Evolutionary conservation across 306 rosid genomes (phyloP), one percentile per base, ranked within the genome.

Genomic region (Vigna reflexopilosa): DNA sequence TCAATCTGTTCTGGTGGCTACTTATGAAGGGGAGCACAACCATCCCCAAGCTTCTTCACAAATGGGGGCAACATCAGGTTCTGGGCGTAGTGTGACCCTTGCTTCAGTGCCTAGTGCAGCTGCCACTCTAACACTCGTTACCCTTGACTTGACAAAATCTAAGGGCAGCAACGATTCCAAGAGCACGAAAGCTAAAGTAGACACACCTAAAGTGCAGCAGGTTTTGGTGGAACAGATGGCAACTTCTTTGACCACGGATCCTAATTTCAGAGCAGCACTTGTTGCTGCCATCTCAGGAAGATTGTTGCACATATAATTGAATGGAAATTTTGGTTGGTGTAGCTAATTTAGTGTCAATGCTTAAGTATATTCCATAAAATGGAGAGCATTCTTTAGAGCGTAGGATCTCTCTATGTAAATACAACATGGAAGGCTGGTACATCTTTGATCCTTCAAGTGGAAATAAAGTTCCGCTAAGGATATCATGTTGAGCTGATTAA

Each of bases 11-110:
- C 68, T 96, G 38, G 98, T 93, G 49, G 98, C 98, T 36, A 96
- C 99, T 55, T 96, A 96, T 69, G 98, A 96, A 90, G 99, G 98
- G 7, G 99, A 93, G 80, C 99, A 93, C 80, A 96, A 91, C 80
- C 99, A 96, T 81, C 86, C 96, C 5, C 85, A 76, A 42, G 84
- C 90, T 49, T 72, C 89, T 69, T 55, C 61, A 28, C 97, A 78
- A 49, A 58, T 83, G 16, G 97, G 91, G 24, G 82, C 89, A 44
- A 83, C 89, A 54, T 84, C 94, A 2, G 88, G 88, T 52, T 70
- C 90, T 16, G 78, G 76, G 77, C 88, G 90, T 15, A 4, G 81
- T 28, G n/a, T 70, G 76, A 71, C 68, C 59, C 20, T 84, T 2
- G 85, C 78, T 57, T 38, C 93, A n/a, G 88, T 83, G 16, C 89